Evolutionary conservation across 306 rosid genomes (phyloP).

Genomic region (Hylodesmum podocarpum): DNA sequence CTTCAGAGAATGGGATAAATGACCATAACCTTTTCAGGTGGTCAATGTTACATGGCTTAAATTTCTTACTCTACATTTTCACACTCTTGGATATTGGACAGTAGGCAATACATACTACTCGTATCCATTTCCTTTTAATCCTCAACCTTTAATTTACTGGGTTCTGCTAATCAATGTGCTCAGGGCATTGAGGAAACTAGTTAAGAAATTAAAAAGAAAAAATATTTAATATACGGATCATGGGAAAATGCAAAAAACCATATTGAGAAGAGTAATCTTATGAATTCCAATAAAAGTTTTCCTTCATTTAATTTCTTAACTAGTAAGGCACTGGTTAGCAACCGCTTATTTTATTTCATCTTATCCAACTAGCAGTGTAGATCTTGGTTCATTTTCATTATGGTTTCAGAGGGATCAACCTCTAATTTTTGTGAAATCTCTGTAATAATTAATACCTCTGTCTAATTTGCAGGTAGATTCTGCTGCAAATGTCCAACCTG

Average conservation of each 20-base stretch:
- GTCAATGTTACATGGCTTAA: not conserved
- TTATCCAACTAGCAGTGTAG: not conserved
- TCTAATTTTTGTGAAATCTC: not conserved
- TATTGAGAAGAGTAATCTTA: too few relatives aligned
- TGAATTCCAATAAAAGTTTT: too few relatives aligned
- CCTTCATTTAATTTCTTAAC: too few relatives aligned
- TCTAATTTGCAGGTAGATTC: constrained; percentile 72
- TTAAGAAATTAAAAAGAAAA: too few relatives aligned
- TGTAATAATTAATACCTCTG: not conserved
- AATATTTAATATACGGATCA: too few relatives aligned
- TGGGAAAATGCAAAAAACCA: too few relatives aligned
- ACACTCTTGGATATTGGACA: not conserved
- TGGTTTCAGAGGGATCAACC: not conserved
- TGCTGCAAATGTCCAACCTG: constrained; percentile 90
- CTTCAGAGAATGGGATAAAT: not conserved
- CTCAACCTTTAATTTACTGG: not conserved
- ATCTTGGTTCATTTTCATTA: not conserved
- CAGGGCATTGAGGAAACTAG: too few relatives aligned
- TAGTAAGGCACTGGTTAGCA: too few relatives aligned
- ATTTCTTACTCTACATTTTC: not conserved
- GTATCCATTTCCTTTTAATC: not conserved
- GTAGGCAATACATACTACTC: not conserved
- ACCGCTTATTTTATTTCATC: too few relatives aligned
- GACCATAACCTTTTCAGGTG: not conserved
- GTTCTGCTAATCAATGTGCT: too few relatives aligned